These are phyloP conservation scores for Malus fusca DNA, from an alignment of 306 rosid species.

Conservation along the genomic window DNA sequence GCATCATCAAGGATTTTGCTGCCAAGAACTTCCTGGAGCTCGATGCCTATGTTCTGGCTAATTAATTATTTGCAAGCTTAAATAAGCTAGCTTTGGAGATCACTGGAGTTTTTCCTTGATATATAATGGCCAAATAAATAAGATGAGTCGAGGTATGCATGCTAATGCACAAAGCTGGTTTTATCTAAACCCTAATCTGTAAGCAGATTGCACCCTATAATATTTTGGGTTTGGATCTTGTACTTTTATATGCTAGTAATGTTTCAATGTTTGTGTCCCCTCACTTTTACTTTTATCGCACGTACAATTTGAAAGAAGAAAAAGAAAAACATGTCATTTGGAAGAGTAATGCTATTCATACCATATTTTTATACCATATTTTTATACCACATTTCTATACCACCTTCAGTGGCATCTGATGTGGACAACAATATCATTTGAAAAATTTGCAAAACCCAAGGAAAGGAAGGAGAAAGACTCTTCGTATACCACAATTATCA, in stretches of 20 bases:
- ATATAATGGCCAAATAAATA: not conserved
- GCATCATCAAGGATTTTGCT: slow-evolving; percentile 56
- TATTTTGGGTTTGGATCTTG: not conserved
- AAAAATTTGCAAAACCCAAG: no score
- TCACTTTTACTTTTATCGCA: no score
- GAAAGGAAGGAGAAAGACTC: no score
- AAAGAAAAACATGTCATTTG: no score
- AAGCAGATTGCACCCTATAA: not conserved
- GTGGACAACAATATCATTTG: no score
- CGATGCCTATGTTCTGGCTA: slow-evolving; percentile 41
- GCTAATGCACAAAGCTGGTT: not conserved
- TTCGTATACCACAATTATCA: no score
- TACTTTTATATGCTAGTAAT: not conserved
- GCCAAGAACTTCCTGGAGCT: slow-evolving; percentile 66
- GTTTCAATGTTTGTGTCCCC: no score
- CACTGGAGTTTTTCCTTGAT: not conserved
- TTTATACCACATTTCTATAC: no score
- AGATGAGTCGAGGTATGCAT: not conserved
- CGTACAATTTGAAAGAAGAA: no score
- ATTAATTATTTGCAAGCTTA: not conserved
- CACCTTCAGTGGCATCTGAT: no score
- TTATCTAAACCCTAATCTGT: not conserved
- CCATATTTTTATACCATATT: no score
- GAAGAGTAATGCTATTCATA: no score
- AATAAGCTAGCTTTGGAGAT: not conserved